These are phyloP conservation scores for Aspergillus brasiliensis DNA, from an alignment of 2,329 filamentous ascomycete species.

Conservation along the genomic window DNA sequence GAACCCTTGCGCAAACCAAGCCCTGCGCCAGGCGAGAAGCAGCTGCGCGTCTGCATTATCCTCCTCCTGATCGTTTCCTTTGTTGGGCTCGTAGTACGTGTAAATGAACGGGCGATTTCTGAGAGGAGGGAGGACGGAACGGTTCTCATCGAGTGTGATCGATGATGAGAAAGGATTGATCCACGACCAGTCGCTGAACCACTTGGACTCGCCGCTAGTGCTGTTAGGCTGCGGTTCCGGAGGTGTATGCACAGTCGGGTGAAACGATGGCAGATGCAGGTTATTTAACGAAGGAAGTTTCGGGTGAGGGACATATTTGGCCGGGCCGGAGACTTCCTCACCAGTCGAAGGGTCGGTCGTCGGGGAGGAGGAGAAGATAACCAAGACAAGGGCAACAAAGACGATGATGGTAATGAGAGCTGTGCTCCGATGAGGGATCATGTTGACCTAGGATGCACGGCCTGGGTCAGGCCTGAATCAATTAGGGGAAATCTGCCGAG, in stretches of 20 bases:
- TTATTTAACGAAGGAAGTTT: conserved; percentile 56
- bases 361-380: conserved; percentile 49
- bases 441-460: conserved; percentile 21
- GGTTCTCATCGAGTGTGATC: conserved; percentile 76
- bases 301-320: conserved; percentile 38
- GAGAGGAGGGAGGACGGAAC: conserved; percentile 79
- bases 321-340: conserved; percentile 26
- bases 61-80: conserved; percentile 63
- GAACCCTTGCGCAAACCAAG: conserved; percentile 96
- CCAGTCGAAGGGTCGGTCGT: conserved; percentile 22
- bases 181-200: conserved; percentile 91
- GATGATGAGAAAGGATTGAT: conserved; percentile 83
- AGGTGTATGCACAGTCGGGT: conserved; percentile 68
- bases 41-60: conserved; percentile 75
- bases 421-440: conserved; percentile 46
- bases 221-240: conserved; percentile 71
- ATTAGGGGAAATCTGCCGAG: background rate
- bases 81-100: conserved; percentile 80
- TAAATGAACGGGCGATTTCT: conserved; percentile 73
- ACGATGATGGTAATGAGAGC: conserved; percentile 46
- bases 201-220: conserved; percentile 74
- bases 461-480: background rate
- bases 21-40: conserved; percentile 82
- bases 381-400: conserved; percentile 45
- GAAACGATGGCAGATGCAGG: conserved; percentile 64